Base-by-base conservation (phyloP, 768 basidiomycete genomes). In the Boletus speciosus region DNA sequence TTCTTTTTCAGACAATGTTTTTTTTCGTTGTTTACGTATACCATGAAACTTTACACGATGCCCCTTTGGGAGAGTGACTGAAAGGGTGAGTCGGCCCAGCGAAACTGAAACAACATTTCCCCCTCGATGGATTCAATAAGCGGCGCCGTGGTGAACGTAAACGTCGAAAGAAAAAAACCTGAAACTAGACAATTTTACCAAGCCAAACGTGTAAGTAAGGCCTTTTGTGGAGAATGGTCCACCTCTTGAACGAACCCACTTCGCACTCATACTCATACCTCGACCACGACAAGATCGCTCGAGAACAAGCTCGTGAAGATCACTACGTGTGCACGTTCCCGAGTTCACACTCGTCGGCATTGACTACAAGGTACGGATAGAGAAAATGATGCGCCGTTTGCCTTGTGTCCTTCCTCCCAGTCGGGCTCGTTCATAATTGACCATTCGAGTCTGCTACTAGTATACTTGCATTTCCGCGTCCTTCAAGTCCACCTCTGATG, bases 291-390 rank as follows among this genome's bases (percentile, higher is more conserved):
- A 47, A 99, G 84, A 68, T 95, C 97, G 11, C 96, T 96, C 69
- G 98, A 94, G 63, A 98, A 99, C 81, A 53, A 98, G 86, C 69
- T 98, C 98, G 78, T 99, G 96, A 1, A 94, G 96, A 71, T 98
- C 95, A n/a, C 96, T 96, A 46, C 96, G 88, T 71, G 98, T 99
- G 82, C 95, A 98, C 2, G 95, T 99, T n/a, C 95, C 95, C 0
- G 27, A 5, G 27, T 27, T 27, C 94, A 49, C 96, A 23, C 23
- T 23, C 23, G 23, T 23, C 23, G 23, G 23, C 23, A 23, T 23
- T 23, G 23, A 23, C 23, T 23, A 4, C 23, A 23, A 23, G 23
- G 23, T 23, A 23, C 96, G 27, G 27, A 8, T 27, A 27, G 27
- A 27, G 27, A 27, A 27, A 5, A 27, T 1, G 7, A 8, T 8